Conservation (phyloP, 495 filamentous ascomycete species). For the Penicillium steckii region DNA sequence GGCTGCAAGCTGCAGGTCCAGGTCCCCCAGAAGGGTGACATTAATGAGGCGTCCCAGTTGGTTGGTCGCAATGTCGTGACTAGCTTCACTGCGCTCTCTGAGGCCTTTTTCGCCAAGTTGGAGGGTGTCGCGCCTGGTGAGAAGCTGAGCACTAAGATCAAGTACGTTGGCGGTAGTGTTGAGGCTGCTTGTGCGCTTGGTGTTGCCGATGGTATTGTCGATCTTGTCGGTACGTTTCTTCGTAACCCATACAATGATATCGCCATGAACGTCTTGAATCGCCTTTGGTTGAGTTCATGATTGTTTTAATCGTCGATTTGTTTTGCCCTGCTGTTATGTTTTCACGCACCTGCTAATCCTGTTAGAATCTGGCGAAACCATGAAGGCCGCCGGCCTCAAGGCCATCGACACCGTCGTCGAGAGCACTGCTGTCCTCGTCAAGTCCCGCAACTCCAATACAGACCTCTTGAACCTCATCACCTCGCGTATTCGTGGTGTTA, state of each 20-base stretch:
- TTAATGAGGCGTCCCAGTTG: conserved; percentile 67
- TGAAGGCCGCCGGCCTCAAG: conserved; percentile 95
- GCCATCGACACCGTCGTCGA: conserved; percentile 91
- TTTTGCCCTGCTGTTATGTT: no score
- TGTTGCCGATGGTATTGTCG: conserved; percentile 94
- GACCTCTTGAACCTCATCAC: conserved; percentile 77
- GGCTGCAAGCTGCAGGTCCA: conserved; percentile 92
- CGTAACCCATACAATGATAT: background rate
- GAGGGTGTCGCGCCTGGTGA: conserved; percentile 50
- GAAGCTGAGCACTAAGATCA: conserved; percentile 65
- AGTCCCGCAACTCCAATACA: conserved; percentile 83
- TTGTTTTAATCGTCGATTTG: no score
- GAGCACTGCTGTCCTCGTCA: conserved; percentile 85
- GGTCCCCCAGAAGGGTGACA: conserved; percentile 80
- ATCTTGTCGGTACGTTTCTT: conserved; percentile 74
- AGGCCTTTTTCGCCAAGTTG: conserved; percentile 75
- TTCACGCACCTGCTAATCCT: no score
- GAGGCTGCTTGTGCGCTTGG: conserved; percentile 95
- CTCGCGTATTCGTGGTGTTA: conserved; percentile 84
- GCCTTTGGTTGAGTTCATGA: no score
- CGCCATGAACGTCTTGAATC: no score
- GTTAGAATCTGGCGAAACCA: conserved; percentile 94
- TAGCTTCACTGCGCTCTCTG: conserved; percentile 82
- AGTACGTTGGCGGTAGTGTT: conserved; percentile 91
- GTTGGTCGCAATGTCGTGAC: conserved; percentile 95